Percentiles rank a stretch among this genome's conserved stretches.
phyloP scores from a whole-genome alignment of 306 rosid genomes.

The Quercus agrifolia region DNA sequence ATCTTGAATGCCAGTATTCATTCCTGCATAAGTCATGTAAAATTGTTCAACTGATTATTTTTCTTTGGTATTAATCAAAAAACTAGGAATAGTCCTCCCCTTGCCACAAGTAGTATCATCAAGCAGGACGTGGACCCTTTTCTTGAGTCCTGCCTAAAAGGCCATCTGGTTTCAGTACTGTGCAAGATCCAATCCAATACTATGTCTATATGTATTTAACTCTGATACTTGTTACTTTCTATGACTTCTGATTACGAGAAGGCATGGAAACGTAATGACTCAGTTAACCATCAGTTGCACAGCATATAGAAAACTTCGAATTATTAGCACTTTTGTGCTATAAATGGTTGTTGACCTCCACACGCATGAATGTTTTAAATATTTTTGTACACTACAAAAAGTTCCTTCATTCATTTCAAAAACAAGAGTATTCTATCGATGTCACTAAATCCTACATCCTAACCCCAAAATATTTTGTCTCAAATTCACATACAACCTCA shows the following conservation, averaged over 20 bases:
- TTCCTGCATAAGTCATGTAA: constrained; percentile 56
- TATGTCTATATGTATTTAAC: not conserved
- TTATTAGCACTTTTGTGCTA: not conserved
- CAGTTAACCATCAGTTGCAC: not conserved
- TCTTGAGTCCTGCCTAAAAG: not conserved
- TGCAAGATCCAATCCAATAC: not conserved
- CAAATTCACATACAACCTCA: not conserved
- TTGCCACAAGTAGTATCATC: not conserved
- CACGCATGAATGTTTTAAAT: not conserved
- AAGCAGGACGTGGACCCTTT: not conserved
- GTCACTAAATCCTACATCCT: not conserved
- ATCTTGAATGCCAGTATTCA: constrained; percentile 99
- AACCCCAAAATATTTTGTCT: not conserved
- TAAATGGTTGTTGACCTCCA: not conserved
- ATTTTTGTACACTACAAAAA: not conserved
- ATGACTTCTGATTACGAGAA: not conserved
- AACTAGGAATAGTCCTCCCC: not conserved
- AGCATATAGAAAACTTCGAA: not conserved
- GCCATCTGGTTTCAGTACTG: not conserved
- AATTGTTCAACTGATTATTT: constrained; percentile 4
- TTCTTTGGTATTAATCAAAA: constrained; percentile 6
- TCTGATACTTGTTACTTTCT: not conserved
- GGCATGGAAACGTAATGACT: not conserved
- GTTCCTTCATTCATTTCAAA: not conserved
- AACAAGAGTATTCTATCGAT: not conserved